Percentiles rank a stretch among this genome's conserved stretches.
Conservation (phyloP, 179 eudicot genomes). For the Corrigiola litoralis region DNA sequence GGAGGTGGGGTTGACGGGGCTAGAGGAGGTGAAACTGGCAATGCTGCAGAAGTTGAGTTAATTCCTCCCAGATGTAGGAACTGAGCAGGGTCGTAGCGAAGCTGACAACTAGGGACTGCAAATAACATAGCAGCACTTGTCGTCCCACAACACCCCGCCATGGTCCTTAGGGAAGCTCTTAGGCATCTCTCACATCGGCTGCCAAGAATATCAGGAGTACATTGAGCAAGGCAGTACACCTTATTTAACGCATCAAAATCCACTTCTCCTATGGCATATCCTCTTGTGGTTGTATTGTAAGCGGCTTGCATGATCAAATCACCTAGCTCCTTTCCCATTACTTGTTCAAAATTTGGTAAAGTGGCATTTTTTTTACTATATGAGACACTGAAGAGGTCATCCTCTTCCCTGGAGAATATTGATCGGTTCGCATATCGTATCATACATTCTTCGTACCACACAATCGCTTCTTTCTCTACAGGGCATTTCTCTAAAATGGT, state of each 20-base stretch:
- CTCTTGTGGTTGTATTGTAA: neutral
- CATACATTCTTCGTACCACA: slow-evolving; percentile 28
- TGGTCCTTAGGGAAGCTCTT: neutral
- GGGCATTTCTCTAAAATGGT: slow-evolving; percentile 4
- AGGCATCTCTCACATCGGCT: slow-evolving; percentile 23
- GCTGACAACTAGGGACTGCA: slow-evolving; percentile 18
- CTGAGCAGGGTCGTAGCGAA: slow-evolving; percentile 6
- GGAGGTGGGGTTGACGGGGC: neutral
- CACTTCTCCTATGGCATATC: slow-evolving; percentile 14
- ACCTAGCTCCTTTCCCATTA: neutral
- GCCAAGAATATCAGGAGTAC: slow-evolving; percentile 31
- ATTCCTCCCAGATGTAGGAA: slow-evolving; percentile 4
- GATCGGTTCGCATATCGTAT: slow-evolving; percentile 20
- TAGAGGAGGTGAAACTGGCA: neutral
- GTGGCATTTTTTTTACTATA: neutral
- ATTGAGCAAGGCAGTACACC: slow-evolving; percentile 19
- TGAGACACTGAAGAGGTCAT: neutral
- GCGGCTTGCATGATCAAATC: slow-evolving; percentile 17
- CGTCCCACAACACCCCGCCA: slow-evolving; percentile 17
- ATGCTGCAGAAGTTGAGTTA: too few species aligned
- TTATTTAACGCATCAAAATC: neutral
- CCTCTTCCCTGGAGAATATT: slow-evolving; percentile 15
- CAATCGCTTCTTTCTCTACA: slow-evolving; percentile 5
- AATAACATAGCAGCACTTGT: neutral
- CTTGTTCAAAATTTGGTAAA: neutral